Evolutionary conservation across 1,139 yeast species (phyloP), one percentile per base, ranked within the genome.

Genomic region (Yamadazyma pseudoaaseri): DNA sequence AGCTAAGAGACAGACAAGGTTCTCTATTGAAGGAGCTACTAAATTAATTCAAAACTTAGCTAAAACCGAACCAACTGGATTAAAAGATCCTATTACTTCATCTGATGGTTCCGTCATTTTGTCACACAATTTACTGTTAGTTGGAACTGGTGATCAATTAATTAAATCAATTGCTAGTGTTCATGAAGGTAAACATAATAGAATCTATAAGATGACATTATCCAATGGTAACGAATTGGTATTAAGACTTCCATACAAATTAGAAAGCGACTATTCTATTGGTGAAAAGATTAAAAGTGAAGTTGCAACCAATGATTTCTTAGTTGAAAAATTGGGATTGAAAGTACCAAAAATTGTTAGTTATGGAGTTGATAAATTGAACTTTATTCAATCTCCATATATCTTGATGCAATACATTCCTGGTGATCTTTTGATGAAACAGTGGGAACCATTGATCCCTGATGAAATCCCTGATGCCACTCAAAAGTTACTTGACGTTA

Each of bases 161-260:
- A 69, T 87, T 49, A 81, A 79, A 52, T 80, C 89, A 31, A 79
- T 92, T 54, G 79, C 86, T 38, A 83, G 95, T 41, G 73, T 87
- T 41, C 96, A 87, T 51, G 97, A 92, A 59, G 97, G 97, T 37
- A 87, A 86, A 60, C 96, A 87, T 54, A 92, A 92, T 62, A 76
- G 96, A 54, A 68, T 90, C 37, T 92, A 89, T 60, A 78, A 81
- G 52, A 64, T 87, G 22, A 76, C 77, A 14, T 67, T 89, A 38
- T 73, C 75, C 38, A 74, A 81, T 33, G 81, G 71, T 6, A 80
- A 77, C 45, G 63, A 74, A 9, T 79, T 84, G 44, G 77, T 86
- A 15, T 70, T 92, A 56, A 76, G 97, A 58, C 76, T 92, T 36
- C 97, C 98, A 10, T 92, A 92, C 56, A 76, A 82, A 30, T 64